A percentile compares a stretch with the other conserved stretches of the same genome.
Evolutionary conservation across 257 asterid genomes (phyloP).

Genomic region (Osmanthus fragrans): DNA sequence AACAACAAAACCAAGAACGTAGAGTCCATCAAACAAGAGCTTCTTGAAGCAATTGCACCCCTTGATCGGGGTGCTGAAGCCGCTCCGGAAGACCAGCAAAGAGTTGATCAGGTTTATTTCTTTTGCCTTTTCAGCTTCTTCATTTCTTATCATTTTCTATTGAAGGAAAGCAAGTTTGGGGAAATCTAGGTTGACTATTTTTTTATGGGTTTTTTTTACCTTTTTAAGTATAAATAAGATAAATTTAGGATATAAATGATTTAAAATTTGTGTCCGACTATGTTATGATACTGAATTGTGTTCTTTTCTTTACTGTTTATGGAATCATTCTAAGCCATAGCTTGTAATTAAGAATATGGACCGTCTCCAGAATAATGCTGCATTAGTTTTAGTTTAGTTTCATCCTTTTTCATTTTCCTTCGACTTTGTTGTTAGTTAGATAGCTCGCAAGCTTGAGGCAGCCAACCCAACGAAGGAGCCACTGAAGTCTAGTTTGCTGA

Average conservation of each 20-base stretch:
- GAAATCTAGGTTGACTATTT: too few relatives aligned
- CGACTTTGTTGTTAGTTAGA: slow-evolving; percentile 32
- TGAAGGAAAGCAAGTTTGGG: too few relatives aligned
- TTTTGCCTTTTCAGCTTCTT: neutral
- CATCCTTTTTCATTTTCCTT: neutral
- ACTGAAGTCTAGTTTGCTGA: slow-evolving; percentile 54
- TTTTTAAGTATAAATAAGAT: too few relatives aligned
- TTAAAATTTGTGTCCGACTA: too few relatives aligned
- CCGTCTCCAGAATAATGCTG: too few relatives aligned
- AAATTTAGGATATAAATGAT: too few relatives aligned
- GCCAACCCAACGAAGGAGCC: slow-evolving; percentile 74
- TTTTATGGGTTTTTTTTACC: too few relatives aligned
- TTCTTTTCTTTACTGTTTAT: too few relatives aligned
- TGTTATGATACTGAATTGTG: too few relatives aligned
- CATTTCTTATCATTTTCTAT: neutral
- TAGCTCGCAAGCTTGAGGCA: slow-evolving; percentile 66
- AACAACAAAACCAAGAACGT: slow-evolving; percentile 50
- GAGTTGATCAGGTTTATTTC: slow-evolving; percentile 50
- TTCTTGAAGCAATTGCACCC: slow-evolving; percentile 76
- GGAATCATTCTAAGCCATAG: too few relatives aligned
- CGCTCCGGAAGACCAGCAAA: slow-evolving; percentile 70
- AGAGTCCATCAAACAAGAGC: slow-evolving; percentile 64
- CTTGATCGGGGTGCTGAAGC: slow-evolving; percentile 97
- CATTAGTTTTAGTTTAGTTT: neutral
- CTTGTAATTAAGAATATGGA: too few relatives aligned